These are phyloP conservation scores for Sarcodon sp. DNA, from an alignment of 768 basidiomycete genomes.

Conservation along the genomic window DNA sequence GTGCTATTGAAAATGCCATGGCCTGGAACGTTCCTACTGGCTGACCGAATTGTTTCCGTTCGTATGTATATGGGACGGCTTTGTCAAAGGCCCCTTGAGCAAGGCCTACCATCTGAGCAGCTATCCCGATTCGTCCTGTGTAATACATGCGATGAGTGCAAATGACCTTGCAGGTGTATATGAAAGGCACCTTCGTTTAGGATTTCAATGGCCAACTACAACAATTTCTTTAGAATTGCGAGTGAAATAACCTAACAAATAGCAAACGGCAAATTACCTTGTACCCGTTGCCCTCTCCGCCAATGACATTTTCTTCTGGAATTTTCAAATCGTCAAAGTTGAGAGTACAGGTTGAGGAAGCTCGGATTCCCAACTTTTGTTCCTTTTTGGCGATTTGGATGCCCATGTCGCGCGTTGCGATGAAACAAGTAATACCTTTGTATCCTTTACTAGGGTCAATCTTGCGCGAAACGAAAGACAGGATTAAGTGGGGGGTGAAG, in stretches of 20 bases:
- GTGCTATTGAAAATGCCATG: slow-evolving; percentile 90
- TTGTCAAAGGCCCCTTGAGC: slow-evolving; percentile 97
- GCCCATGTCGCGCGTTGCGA: slow-evolving; percentile 94
- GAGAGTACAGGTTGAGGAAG: slow-evolving; percentile 89
- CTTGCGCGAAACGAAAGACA: slow-evolving; percentile 19
- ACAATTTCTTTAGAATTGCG: neutral
- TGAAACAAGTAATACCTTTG: slow-evolving; percentile 98
- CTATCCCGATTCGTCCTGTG: slow-evolving; percentile 85
- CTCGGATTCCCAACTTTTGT: slow-evolving; percentile 93
- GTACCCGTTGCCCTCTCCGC: slow-evolving; percentile 86
- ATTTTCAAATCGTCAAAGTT: slow-evolving; percentile 89
- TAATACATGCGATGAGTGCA: neutral
- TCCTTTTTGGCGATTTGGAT: slow-evolving; percentile 98
- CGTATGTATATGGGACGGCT: slow-evolving; percentile 88
- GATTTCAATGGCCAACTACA: slow-evolving; percentile 86
- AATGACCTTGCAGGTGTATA: neutral
- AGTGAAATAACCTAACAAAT: slow-evolving; percentile 1
- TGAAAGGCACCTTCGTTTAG: slow-evolving; percentile 65
- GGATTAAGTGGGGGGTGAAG: neutral
- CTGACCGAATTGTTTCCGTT: slow-evolving; percentile 91
- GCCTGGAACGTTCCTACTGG: slow-evolving; percentile 91
- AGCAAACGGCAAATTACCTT: slow-evolving; percentile 31
- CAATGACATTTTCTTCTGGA: slow-evolving; percentile 82
- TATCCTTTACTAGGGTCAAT: slow-evolving; percentile 87
- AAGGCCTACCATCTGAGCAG: slow-evolving; percentile 96